Percentiles rank a stretch among this genome's conserved stretches.
phyloP scores from a whole-genome alignment of 495 filamentous ascomycete species.

The Hyaloscypha hepaticicola region DNA sequence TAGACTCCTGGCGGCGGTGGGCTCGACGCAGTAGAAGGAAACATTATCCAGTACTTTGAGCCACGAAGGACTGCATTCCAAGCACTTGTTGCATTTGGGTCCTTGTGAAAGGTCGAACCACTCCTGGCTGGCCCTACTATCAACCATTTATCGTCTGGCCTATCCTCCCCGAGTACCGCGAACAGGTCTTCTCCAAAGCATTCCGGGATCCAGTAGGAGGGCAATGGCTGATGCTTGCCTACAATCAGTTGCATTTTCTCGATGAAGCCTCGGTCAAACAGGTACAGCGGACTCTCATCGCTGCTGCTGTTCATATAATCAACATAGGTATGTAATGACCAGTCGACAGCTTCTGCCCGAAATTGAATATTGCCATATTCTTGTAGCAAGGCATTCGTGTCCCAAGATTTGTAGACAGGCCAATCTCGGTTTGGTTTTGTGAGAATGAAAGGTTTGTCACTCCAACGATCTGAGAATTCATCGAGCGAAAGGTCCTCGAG shows the following conservation, averaged over 20 bases:
- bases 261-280: constrained; percentile 86
- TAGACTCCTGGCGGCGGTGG: constrained; percentile 80
- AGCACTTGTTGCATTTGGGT: constrained; percentile 67
- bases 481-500: constrained; percentile 65
- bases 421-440: constrained; percentile 81
- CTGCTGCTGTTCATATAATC: constrained; percentile 79
- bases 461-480: constrained; percentile 75
- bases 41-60: constrained; percentile 98
- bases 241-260: constrained; percentile 78
- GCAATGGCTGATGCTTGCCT: constrained; percentile 48
- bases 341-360: constrained; percentile 91
- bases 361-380: constrained; percentile 69
- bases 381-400: constrained; percentile 57
- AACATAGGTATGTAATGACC: constrained; percentile 76
- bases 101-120: constrained; percentile 95
- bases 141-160: constrained; percentile 90
- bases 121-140: constrained; percentile 88
- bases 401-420: constrained; percentile 79
- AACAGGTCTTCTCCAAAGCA: constrained; percentile 93
- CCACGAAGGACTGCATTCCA: constrained; percentile 96
- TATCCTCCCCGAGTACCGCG: constrained; percentile 70
- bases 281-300: constrained; percentile 90
- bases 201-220: constrained; percentile 77
- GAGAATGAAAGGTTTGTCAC: constrained; percentile 81
- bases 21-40: constrained; percentile 63